Conservation (phyloP, 345 rosid species). For the Clarkia xantiana region DNA sequence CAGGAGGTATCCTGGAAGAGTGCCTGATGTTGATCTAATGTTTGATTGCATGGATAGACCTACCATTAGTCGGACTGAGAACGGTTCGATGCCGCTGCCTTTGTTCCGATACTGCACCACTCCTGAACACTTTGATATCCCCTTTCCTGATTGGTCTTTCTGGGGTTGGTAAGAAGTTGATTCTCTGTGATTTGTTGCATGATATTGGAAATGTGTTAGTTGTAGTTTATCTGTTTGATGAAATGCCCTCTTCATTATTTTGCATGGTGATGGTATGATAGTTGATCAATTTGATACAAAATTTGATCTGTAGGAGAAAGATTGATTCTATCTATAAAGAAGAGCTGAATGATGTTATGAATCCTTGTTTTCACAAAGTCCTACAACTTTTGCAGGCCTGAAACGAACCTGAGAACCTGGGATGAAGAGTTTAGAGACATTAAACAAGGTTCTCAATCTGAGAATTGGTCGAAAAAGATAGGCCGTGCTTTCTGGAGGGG, state of each 20-base stretch:
- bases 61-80: conserved; percentile 30
- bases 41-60: conserved; percentile 98
- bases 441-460: conserved; percentile 47
- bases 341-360: background rate
- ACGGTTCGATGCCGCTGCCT: conserved; percentile 40
- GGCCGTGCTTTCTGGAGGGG: conserved; percentile 86
- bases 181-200: background rate
- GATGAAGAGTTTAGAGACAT: conserved; percentile 62
- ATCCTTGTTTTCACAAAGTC: background rate
- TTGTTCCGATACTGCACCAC: conserved; percentile 81
- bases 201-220: no score
- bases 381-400: conserved; percentile 45
- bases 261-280: no score
- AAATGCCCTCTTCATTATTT: no score
- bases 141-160: conserved; percentile 94
- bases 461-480: conserved; percentile 36
- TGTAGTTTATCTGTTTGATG: no score
- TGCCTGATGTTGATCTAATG: conserved; percentile 90
- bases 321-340: no score
- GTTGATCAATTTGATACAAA: no score
- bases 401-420: conserved; percentile 69
- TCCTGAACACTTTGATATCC: conserved; percentile 62
- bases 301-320: no score
- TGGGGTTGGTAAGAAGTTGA: conserved; percentile 72
- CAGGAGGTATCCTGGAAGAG: conserved; percentile 62